A percentile compares a stretch with the other conserved stretches of the same genome.
Conservation (phyloP, 164 flowering plant genomes). For the Tetracentron sinense region DNA sequence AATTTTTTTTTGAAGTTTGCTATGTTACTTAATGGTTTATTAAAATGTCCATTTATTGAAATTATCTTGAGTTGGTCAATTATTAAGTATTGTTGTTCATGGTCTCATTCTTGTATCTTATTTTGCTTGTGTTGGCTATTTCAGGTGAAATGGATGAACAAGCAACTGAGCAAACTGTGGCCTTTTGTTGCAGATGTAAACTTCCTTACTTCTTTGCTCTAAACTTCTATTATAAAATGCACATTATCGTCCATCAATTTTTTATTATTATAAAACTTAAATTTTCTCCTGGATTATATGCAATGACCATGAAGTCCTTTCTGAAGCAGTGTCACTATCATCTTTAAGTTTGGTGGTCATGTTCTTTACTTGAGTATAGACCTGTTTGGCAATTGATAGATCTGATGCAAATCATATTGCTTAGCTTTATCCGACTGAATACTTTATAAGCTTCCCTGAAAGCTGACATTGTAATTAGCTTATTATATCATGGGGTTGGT, state of each 20-base stretch:
- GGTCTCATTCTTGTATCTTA: slow-evolving; percentile 1
- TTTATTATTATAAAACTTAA: background rate
- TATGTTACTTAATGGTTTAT: background rate
- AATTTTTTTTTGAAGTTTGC: background rate
- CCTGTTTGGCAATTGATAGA: background rate
- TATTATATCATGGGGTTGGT: too few relatives aligned
- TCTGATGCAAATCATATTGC: background rate
- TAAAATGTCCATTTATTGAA: background rate
- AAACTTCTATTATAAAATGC: background rate
- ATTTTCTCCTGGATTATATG: background rate
- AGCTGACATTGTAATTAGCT: background rate
- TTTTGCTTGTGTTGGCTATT: slow-evolving; percentile 18
- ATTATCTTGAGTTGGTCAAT: background rate
- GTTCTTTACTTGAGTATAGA: background rate
- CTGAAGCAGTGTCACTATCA: background rate
- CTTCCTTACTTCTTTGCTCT: slow-evolving; percentile 6
- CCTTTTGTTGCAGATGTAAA: slow-evolving; percentile 94
- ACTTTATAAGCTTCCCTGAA: background rate
- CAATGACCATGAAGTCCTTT: background rate
- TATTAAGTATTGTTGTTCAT: background rate
- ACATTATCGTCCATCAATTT: background rate
- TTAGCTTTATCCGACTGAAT: background rate
- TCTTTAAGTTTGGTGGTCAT: too few relatives aligned
- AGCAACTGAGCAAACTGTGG: slow-evolving; percentile 84
- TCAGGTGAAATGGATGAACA: slow-evolving; percentile 99